These are phyloP conservation scores for Neckera pumila DNA, from an alignment of 225 moss, liverwort and hornwort genomes.

Conservation along the genomic window DNA sequence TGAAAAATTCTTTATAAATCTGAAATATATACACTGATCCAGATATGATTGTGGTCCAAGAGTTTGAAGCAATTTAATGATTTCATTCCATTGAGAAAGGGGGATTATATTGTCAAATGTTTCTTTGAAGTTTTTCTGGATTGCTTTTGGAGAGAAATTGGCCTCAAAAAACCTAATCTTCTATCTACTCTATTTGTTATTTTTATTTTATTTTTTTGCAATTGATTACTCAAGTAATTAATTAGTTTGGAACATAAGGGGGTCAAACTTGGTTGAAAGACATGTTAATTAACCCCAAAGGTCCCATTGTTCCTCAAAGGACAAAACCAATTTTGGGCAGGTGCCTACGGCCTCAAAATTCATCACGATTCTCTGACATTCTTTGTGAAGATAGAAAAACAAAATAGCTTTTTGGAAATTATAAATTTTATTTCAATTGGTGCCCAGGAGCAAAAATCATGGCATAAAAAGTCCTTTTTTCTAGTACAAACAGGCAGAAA, in stretches of 20 bases:
- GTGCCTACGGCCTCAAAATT: too few relatives aligned
- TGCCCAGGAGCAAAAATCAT: too few relatives aligned
- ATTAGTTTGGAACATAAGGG: accelerated
- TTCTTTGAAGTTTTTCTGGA: background rate
- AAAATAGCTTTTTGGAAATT: too few relatives aligned
- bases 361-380: too few relatives aligned
- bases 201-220: background rate
- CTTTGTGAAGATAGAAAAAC: too few relatives aligned
- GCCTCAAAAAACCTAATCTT: accelerated
- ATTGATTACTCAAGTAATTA: background rate
- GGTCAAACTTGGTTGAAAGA: background rate
- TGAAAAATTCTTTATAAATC: background rate
- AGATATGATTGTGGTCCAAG: accelerated
- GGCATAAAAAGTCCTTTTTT: too few relatives aligned
- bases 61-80: background rate
- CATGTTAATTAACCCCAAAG: too few relatives aligned
- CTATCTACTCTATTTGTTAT: too few relatives aligned
- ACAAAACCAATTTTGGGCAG: too few relatives aligned
- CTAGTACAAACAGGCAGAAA: too few relatives aligned
- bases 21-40: accelerated
- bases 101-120: background rate
- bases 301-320: too few relatives aligned
- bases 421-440: too few relatives aligned
- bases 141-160: background rate
- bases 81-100: background rate